phyloP scores from a whole-genome alignment of 2,329 filamentous ascomycete genomes.

The Colletotrichum falcatum region DNA sequence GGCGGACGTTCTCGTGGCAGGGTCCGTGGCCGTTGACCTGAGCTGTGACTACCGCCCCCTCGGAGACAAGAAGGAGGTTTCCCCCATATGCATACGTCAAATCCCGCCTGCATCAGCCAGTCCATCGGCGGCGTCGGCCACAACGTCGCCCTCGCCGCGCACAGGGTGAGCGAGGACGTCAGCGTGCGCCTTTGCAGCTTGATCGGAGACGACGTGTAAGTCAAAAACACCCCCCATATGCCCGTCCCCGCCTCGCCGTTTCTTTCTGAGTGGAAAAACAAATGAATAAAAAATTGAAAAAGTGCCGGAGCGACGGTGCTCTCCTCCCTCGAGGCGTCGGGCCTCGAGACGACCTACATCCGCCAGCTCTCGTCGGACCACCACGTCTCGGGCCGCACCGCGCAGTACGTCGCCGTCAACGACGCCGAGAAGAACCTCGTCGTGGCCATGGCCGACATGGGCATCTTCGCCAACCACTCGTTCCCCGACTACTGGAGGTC shows the following conservation, averaged over 20 bases:
- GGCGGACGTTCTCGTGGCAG: slow-evolving; percentile 84
- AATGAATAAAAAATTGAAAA: no score
- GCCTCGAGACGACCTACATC: slow-evolving; percentile 74
- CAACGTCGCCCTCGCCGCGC: slow-evolving; percentile 89
- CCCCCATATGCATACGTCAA: slow-evolving; percentile 80
- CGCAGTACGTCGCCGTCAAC: slow-evolving; percentile 93
- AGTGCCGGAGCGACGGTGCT: slow-evolving; percentile 81
- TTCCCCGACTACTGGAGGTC: slow-evolving; percentile 70
- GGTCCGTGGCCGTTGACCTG: slow-evolving; percentile 89
- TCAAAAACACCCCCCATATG: slow-evolving; percentile 20
- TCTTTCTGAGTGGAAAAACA: slow-evolving; percentile 17
- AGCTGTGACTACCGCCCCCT: slow-evolving; percentile 77
- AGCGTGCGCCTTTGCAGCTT: slow-evolving; percentile 83
- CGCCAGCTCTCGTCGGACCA: slow-evolving; percentile 63
- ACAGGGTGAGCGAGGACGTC: slow-evolving; percentile 69
- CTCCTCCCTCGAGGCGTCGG: slow-evolving; percentile 70
- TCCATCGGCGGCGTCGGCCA: slow-evolving; percentile 91
- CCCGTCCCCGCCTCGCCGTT: background rate
- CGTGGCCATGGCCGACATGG: slow-evolving; percentile 97
- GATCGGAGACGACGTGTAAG: slow-evolving; percentile 81
- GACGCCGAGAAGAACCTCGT: slow-evolving; percentile 84
- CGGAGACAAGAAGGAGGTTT: slow-evolving; percentile 38
- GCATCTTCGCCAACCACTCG: slow-evolving; percentile 74
- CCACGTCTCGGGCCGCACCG: slow-evolving; percentile 73
- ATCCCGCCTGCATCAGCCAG: slow-evolving; percentile 83